Evolutionary conservation across 2,329 filamentous ascomycete genomes (phyloP).

Genomic region (Septoria linicola): DNA sequence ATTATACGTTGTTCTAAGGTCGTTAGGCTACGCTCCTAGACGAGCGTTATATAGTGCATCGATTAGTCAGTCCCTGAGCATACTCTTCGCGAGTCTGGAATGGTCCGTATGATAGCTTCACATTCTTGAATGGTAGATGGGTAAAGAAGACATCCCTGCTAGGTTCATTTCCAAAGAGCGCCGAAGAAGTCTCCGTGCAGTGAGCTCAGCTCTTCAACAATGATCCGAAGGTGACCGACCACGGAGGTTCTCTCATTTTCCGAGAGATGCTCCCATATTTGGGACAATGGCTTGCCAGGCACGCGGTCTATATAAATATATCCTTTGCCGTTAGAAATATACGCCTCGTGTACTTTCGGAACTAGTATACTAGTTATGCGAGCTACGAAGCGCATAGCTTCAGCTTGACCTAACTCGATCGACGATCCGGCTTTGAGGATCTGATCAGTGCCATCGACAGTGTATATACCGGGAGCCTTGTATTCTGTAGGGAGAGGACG

Average conservation of each 20-base stretch:
- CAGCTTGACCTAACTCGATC: slow-evolving; percentile 9
- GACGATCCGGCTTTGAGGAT: slow-evolving; percentile 10
- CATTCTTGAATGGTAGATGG: slow-evolving; percentile 6
- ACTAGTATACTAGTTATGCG: slow-evolving; percentile 10
- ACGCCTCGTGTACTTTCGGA: slow-evolving; percentile 7
- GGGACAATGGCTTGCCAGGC: slow-evolving; percentile 1
- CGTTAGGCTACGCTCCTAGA: too few species aligned
- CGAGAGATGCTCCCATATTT: not conserved
- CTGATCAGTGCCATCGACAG: too few species aligned
- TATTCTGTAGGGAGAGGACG: too few species aligned
- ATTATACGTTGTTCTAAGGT: slow-evolving; percentile 1
- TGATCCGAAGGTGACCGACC: slow-evolving; percentile 1
- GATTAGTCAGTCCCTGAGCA: slow-evolving; percentile 10
- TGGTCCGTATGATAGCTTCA: not conserved
- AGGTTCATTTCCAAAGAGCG: slow-evolving; percentile 10
- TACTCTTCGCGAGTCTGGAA: slow-evolving; percentile 9
- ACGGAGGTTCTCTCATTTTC: not conserved
- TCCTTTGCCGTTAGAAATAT: not conserved
- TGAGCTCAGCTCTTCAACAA: slow-evolving; percentile 2
- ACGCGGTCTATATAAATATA: slow-evolving; percentile 10
- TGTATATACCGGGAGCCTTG: too few species aligned
- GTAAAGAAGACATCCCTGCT: slow-evolving; percentile 15
- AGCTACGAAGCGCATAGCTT: slow-evolving; percentile 15
- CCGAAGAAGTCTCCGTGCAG: slow-evolving; percentile 8
- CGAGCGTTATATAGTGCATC: too few species aligned